Base-by-base conservation (phyloP, 495 filamentous ascomycete species). In the Hyaloscypha hepaticicola region DNA sequence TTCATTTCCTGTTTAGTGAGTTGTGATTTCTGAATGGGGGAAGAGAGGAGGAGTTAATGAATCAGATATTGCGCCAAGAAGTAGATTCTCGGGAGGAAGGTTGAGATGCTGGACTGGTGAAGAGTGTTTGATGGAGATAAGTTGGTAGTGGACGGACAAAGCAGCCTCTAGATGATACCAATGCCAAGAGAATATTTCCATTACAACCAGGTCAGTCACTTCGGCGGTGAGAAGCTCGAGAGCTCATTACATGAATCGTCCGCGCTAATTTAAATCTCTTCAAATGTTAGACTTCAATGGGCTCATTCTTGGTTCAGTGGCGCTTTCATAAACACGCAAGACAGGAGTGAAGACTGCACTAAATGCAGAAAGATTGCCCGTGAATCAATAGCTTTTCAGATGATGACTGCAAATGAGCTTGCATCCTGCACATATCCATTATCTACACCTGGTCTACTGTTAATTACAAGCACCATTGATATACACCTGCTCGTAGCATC, bases 1-100 rank as follows among this genome's bases (percentile, higher is more conserved):
- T 68, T 41, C 66, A 69, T 62, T 68, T 68, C 51, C 66, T 64
- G 29, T 68, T 68, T 25, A 68, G 66, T 68, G 38, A 60, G 66
- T 63, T 29, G n/a, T n/a, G n/a, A n/a, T n/a, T 14, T 8, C 2
- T 21, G 16, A 1, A n/a, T 8, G n/a, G 58, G 24, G 5, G n/a
- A 22, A 19, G 21, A 6, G 6, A 24, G n/a, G 31, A 28, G 25
- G 25, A 24, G 28, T 49, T 63, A 55, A 49, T 22, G 41, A 24
- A 33, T 34, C 59, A 62, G 60, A 67, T 50, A 60, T 67, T 45
- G 60, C 59, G 55, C 60, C 65, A 67, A 63, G 41, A 67, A 67
- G 48, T 63, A 66, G 31, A 28, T n/a, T n/a, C n/a, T n/a, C n/a
- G n/a, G 38, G 60, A 58, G 26, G 12, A 26, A 58, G 55, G 26